phyloP scores from a whole-genome alignment of 2,329 filamentous ascomycete genomes.

The Scedosporium dehoogii region DNA sequence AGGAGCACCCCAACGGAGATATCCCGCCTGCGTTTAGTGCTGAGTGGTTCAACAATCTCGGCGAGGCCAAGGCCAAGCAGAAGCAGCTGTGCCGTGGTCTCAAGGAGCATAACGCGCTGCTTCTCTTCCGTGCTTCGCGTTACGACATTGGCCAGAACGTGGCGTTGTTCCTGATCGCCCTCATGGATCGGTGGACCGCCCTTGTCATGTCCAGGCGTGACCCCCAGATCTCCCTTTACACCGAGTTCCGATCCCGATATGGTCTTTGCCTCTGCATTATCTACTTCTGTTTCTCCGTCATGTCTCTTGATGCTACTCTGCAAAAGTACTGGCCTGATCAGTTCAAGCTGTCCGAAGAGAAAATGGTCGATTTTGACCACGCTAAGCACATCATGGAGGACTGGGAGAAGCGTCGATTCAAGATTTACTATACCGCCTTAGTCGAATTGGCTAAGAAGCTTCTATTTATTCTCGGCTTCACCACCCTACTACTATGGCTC shows the following conservation, averaged over 20 bases:
- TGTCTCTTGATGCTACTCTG: constrained; percentile 25
- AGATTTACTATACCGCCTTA: constrained; percentile 16
- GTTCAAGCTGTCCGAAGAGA: constrained; percentile 22
- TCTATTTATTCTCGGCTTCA: constrained; percentile 21
- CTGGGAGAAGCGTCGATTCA: constrained; percentile 13
- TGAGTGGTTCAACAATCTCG: constrained; percentile 25
- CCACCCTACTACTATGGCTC: constrained; percentile 22
- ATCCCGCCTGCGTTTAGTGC: constrained; percentile 20
- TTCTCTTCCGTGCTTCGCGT: constrained; percentile 24
- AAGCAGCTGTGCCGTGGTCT: constrained; percentile 23
- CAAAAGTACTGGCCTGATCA: constrained; percentile 25
- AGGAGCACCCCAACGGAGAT: constrained; percentile 17
- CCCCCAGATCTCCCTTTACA: constrained; percentile 18
- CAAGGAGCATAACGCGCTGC: constrained; percentile 26
- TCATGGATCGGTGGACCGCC: constrained; percentile 28
- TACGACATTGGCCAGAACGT: constrained; percentile 26
- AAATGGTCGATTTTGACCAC: constrained; percentile 19
- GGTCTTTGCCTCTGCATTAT: constrained; percentile 27
- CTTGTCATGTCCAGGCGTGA: constrained; percentile 22
- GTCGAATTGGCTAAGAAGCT: constrained; percentile 19
- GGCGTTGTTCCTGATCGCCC: constrained; percentile 25
- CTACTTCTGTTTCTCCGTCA: constrained; percentile 28
- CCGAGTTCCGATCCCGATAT: constrained; percentile 20
- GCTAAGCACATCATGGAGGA: constrained; percentile 13
- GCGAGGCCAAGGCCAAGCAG: constrained; percentile 22